Percentiles rank a stretch among this genome's conserved stretches.
phyloP scores from a whole-genome alignment of 2,329 filamentous ascomycete genomes.

The Aspergillus versicolor region DNA sequence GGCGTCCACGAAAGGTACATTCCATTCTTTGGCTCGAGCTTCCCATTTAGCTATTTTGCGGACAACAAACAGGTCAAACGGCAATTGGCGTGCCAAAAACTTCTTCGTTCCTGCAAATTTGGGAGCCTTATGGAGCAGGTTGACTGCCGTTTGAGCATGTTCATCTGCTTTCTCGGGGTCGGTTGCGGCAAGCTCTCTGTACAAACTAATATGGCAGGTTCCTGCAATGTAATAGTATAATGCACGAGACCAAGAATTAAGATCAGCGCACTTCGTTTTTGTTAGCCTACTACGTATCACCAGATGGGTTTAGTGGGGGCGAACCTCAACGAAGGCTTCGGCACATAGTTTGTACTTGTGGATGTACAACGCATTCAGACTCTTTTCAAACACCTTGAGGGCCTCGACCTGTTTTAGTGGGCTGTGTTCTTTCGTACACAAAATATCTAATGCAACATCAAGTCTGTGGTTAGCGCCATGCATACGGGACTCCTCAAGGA shows the following conservation, averaged over 20 bases:
- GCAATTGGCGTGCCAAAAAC: constrained; percentile 85
- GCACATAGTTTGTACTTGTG: constrained; percentile 75
- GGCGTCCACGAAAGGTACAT: constrained; percentile 72
- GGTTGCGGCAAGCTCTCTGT: constrained; percentile 52
- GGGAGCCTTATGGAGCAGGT: constrained; percentile 70
- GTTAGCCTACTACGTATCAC: neutral
- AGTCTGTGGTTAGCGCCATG: constrained; percentile 66
- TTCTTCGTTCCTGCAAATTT: constrained; percentile 77
- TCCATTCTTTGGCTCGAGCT: constrained; percentile 65
- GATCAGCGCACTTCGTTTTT: constrained; percentile 59
- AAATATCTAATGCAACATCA: constrained; percentile 64
- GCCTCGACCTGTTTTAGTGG: constrained; percentile 87
- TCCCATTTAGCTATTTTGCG: constrained; percentile 91
- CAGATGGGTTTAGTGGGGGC: constrained; percentile 10
- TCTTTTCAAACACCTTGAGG: constrained; percentile 80
- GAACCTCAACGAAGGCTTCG: constrained; percentile 66
- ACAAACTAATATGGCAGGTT: constrained; percentile 74
- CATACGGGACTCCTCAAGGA: constrained; percentile 82
- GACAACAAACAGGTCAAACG: constrained; percentile 81
- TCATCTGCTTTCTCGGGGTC: constrained; percentile 48
- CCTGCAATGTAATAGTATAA: constrained; percentile 89
- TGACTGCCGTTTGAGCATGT: constrained; percentile 65
- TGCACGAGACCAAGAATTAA: constrained; percentile 88
- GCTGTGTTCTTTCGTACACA: constrained; percentile 60
- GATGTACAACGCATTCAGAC: constrained; percentile 73